Base-by-base conservation (phyloP, 176 grass and related monocot genomes). In the Oryza officinalis region DNA sequence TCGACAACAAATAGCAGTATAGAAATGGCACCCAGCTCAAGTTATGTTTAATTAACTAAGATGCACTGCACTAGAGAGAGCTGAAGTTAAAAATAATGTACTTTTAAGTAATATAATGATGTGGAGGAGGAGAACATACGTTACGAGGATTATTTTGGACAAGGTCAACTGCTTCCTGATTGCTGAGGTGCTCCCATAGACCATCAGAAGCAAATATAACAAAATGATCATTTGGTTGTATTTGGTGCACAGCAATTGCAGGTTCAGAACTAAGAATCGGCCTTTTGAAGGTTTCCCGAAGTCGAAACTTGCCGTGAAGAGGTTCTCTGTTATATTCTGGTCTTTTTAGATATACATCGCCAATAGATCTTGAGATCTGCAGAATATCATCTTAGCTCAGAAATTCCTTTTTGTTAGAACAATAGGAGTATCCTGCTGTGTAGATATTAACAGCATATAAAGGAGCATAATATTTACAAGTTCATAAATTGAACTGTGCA, bases 191-290 rank as follows among this genome's bases (percentile, higher is more conserved):
- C 81, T 94, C 95, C 95, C 95, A 97, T 28, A 97, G 78, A 32
- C 94, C 94, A 54, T 97, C 94, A 18, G 94, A 94, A 38, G 94
- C 94, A 79, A 97, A 97, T 94, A 97, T 97, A 87, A 92, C 83
- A 86, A 97, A 97, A 26, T 87, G 90, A 81, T 97, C 92, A 10
- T 81, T 87, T 2, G 66, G 81, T 52, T 94, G 81, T 69, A 97
- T 78, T 83, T 89, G 83, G 86, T 92, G 86, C 26, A 81, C 88
- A 74, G 67, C 75, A 83, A 97, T 92, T 81, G 89, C 85, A 72
- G 95, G 95, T 38, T 94, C 95, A 61, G 92, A 79, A 75, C 77
- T 94, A 76, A 97, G 88, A 89, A 97, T 91, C n/a, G 95, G 77
- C 52, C 40, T 94, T 40, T 92, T 86, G 84, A 97, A 92, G 41